A percentile compares a stretch with the other conserved stretches of the same genome.
Conservation (phyloP, 306 rosid species). For the Geum urbanum region DNA sequence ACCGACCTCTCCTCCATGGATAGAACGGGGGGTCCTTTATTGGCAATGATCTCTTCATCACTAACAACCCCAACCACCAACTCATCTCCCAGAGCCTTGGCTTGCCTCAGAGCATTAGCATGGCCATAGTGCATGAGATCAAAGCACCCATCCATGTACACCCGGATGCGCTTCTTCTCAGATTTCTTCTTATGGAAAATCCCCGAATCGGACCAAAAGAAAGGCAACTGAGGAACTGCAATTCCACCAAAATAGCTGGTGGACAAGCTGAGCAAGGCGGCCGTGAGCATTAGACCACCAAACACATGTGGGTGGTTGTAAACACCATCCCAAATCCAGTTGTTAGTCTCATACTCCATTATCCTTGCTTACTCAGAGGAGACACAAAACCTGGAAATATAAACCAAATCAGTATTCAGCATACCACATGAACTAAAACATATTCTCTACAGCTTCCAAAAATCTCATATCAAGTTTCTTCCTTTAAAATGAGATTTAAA, state of each 20-base stretch:
- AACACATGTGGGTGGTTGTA: constrained; percentile 69
- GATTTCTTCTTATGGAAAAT: constrained; percentile 64
- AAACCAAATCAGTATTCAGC: constrained; percentile 4
- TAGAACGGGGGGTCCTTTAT: constrained; percentile 95
- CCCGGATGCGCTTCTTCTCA: constrained; percentile 74
- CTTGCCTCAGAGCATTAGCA: constrained; percentile 98
- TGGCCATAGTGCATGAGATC: constrained; percentile 99
- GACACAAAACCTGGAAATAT: constrained; percentile 50
- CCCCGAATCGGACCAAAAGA: constrained; percentile 62
- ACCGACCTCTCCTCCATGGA: constrained; percentile 84
- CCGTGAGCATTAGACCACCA: constrained; percentile 96
- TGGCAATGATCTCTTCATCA: constrained; percentile 84
- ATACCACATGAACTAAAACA: neutral
- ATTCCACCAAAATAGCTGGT: constrained; percentile 79
- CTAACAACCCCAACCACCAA: constrained; percentile 87
- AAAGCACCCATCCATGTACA: constrained; percentile 98
- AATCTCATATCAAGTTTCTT: neutral
- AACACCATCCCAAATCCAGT: constrained; percentile 95
- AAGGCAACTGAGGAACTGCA: constrained; percentile 63
- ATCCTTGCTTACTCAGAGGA: constrained; percentile 48
- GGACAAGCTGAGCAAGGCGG: constrained; percentile 90
- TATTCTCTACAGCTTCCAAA: neutral
- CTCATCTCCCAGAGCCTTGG: constrained; percentile 93
- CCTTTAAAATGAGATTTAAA: neutral
- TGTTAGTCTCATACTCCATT: constrained; percentile 75